A percentile compares a stretch with the other conserved stretches of the same genome.
phyloP scores from a whole-genome alignment of 768 basidiomycete genomes.

The Amanita subjunquillea region DNA sequence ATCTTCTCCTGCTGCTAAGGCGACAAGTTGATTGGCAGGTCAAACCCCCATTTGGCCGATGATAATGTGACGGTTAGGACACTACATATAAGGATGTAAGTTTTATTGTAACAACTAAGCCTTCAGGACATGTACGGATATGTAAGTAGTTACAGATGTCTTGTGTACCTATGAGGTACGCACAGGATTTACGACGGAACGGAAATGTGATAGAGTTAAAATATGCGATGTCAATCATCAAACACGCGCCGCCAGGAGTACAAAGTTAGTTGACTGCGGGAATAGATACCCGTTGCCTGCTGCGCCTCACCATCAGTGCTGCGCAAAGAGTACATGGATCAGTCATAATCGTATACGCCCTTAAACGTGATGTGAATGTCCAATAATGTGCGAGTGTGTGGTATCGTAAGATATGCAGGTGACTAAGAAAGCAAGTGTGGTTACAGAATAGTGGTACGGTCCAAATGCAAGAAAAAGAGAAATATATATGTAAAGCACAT shows the following conservation, averaged over 20 bases:
- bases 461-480: not conserved
- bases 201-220: no score
- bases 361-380: no score
- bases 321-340: not conserved
- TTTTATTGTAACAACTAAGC: no score
- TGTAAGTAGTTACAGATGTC: no score
- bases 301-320: not conserved
- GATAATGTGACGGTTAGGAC: no score
- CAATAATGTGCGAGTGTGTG: not conserved
- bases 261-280: not conserved
- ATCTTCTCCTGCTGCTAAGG: constrained; percentile 12
- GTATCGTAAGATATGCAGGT: not conserved
- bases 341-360: no score
- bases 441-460: not conserved
- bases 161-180: no score
- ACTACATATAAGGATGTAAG: no score
- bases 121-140: no score
- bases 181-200: no score
- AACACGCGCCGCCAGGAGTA: not conserved
- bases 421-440: not conserved
- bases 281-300: not conserved
- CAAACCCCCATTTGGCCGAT: constrained; percentile 11
- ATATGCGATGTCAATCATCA: not conserved
- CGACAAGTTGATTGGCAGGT: constrained; percentile 13
- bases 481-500: constrained; percentile 1